Conservation (phyloP, 2,329 filamentous ascomycete genomes). For the Colletotrichum sp. region DNA sequence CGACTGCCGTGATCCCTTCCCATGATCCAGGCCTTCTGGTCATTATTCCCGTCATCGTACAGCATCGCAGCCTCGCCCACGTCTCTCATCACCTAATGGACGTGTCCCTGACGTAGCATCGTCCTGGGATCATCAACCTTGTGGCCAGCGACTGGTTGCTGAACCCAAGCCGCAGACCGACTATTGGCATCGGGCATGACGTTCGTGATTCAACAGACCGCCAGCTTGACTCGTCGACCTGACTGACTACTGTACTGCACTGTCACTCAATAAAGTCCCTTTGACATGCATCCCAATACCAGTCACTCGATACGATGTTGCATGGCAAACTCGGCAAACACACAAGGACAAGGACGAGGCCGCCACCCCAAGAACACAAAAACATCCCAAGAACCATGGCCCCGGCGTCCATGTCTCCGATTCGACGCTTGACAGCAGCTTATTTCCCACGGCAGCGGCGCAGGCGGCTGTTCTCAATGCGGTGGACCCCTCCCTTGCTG, state of each 20-base stretch:
- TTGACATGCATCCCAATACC: not conserved
- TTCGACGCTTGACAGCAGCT: conserved; percentile 14
- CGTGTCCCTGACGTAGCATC: not conserved
- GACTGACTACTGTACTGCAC: not conserved
- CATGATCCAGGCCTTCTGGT: not conserved
- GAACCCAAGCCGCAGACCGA: not conserved
- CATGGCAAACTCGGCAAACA: not conserved
- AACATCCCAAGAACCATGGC: not conserved
- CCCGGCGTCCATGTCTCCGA: not conserved
- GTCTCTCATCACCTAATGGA: not conserved
- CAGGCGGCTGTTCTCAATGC: conserved; percentile 4
- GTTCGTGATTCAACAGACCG: not conserved
- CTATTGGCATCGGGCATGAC: not conserved
- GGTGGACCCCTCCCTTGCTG: not conserved
- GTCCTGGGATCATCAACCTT: not conserved
- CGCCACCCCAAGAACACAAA: not conserved
- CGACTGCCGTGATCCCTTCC: not conserved
- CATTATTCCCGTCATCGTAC: not conserved
- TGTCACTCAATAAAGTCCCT: not conserved
- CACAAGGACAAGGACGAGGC: not conserved
- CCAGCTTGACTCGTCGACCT: not conserved
- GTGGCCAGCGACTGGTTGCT: not conserved
- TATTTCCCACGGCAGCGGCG: conserved; percentile 11
- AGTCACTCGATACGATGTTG: not conserved
- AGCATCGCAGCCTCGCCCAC: not conserved